Evolutionary conservation across 164 flowering plant species (phyloP).

Genomic region (Magnolia kwangsiensis): DNA sequence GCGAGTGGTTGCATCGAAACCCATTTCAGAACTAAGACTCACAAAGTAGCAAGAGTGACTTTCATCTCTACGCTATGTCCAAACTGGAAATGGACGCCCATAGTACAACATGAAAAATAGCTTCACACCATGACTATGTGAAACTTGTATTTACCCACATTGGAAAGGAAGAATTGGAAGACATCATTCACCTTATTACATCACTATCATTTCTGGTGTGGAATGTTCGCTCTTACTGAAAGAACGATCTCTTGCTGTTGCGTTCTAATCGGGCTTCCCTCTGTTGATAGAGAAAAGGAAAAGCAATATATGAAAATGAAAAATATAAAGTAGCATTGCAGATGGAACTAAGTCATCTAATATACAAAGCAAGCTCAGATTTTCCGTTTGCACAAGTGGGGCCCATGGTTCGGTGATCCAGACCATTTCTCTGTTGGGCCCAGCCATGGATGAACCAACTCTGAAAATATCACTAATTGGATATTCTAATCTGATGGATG

Average conservation of each 20-base stretch:
- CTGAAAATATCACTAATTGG: too few relatives aligned
- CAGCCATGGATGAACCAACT: not conserved
- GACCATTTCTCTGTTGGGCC: not conserved
- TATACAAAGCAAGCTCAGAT: not conserved
- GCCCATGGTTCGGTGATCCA: not conserved
- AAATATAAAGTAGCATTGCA: not conserved
- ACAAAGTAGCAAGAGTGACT: not conserved
- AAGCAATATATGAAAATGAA: not conserved
- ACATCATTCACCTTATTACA: constrained; percentile 2
- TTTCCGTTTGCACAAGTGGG: not conserved
- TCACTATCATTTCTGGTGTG: not conserved
- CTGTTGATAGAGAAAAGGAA: constrained; percentile 29
- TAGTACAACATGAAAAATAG: not conserved
- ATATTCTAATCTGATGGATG: too few relatives aligned
- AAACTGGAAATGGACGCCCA: not conserved
- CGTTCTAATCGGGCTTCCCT: constrained; percentile 90
- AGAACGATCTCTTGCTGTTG: constrained; percentile 60
- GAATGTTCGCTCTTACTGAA: constrained; percentile 35
- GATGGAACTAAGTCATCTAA: not conserved
- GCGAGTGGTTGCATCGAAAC: too few relatives aligned
- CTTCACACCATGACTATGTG: not conserved
- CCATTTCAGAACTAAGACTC: too few relatives aligned
- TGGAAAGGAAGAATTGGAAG: not conserved
- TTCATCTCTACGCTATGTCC: not conserved
- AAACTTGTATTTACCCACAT: not conserved